phyloP scores from a whole-genome alignment of 2,329 filamentous ascomycete species.

The Sporothrix luriei region DNA sequence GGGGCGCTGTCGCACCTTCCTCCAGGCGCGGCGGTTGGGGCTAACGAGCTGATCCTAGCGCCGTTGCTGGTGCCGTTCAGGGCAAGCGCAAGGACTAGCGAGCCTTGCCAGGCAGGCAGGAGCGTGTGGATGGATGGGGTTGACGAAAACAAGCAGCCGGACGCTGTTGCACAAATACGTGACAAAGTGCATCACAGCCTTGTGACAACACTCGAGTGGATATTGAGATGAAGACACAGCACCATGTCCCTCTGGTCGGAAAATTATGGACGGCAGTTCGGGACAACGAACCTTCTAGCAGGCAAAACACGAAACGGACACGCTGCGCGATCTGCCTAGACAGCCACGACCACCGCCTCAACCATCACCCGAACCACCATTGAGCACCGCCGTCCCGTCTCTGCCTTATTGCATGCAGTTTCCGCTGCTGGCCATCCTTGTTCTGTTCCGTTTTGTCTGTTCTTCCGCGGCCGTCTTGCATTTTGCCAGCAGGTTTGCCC shows the following conservation, averaged over 20 bases:
- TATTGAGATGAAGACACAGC: neutral
- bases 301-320: neutral
- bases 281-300: neutral
- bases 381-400: conserved; percentile 17
- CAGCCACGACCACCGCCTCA: neutral
- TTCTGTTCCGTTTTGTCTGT: neutral
- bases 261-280: neutral
- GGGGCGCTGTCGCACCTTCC: conserved; percentile 17
- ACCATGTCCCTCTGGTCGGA: neutral
- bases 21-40: conserved; percentile 3
- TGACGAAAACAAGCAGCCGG: neutral
- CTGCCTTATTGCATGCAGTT: conserved; percentile 4
- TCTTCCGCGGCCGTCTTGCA: neutral
- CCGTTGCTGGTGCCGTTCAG: neutral
- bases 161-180: neutral
- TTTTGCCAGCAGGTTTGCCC: conserved; percentile 22
- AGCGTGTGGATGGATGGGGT: neutral
- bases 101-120: conserved; percentile 29
- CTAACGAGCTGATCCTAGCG: conserved; percentile 6
- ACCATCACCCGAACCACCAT: neutral
- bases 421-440: conserved; percentile 6
- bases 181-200: neutral
- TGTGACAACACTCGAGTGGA: neutral
- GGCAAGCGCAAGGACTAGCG: conserved; percentile 19
- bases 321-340: neutral